These are phyloP conservation scores for Plasmopara halstedii DNA, from an alignment of 352 stramenopile species.

Conservation along the genomic window DNA sequence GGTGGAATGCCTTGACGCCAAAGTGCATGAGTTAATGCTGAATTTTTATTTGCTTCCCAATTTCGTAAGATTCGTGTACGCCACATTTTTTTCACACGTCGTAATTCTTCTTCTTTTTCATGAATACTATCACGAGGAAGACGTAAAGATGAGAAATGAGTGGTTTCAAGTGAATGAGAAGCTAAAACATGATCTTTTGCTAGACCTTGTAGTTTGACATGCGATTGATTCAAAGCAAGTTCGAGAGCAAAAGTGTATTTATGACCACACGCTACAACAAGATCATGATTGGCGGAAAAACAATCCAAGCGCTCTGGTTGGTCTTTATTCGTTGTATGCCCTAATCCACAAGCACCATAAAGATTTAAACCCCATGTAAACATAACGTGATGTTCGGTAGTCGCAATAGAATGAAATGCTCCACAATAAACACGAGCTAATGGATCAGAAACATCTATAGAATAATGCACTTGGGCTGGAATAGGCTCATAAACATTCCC, in stretches of 20 bases:
- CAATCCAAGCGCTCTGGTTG: slow-evolving; percentile 68
- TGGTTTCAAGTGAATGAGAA: too few species aligned
- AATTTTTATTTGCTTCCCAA: slow-evolving; percentile 73
- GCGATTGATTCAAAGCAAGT: too few species aligned
- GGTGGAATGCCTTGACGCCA: slow-evolving; percentile 79
- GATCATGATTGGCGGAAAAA: slow-evolving; percentile 45
- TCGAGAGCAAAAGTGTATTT: slow-evolving; percentile 79
- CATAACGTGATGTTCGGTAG: slow-evolving; percentile 51
- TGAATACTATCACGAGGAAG: too few species aligned
- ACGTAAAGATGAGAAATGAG: too few species aligned
- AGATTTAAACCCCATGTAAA: slow-evolving; percentile 77
- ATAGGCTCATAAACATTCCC: slow-evolving; percentile 77
- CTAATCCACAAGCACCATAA: slow-evolving; percentile 71
- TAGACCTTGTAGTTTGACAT: too few species aligned
- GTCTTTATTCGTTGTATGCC: slow-evolving; percentile 75
- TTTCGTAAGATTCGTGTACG: slow-evolving; percentile 64
- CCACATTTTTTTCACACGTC: slow-evolving; percentile 79
- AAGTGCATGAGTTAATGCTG: slow-evolving; percentile 60
- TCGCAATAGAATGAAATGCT: slow-evolving; percentile 73
- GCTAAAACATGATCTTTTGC: too few species aligned
- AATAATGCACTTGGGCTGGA: slow-evolving; percentile 53
- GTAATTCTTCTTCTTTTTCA: slow-evolving; percentile 73
- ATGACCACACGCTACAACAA: slow-evolving; percentile 64
- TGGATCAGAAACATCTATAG: slow-evolving; percentile 27
- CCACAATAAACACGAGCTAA: slow-evolving; percentile 62